A percentile compares a stretch with the other conserved stretches of the same genome.
phyloP scores from a whole-genome alignment of 2,329 filamentous ascomycete species.

The Geosmithia flava region DNA sequence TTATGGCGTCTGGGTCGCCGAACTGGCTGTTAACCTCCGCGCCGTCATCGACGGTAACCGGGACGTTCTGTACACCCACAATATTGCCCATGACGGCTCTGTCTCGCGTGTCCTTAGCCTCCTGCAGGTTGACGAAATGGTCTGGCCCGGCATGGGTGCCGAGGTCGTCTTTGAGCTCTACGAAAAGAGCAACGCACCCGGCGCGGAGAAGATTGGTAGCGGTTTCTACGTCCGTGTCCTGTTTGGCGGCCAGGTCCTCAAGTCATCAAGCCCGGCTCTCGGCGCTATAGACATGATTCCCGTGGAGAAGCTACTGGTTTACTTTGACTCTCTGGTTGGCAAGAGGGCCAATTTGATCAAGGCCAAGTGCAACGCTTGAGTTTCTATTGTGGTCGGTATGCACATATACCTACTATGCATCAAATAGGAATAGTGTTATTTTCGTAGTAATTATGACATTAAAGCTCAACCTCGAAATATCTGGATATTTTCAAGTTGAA shows the following conservation, averaged over 20 bases:
- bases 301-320: constrained; percentile 48
- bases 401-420: not conserved
- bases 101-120: constrained; percentile 55
- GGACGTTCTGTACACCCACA: constrained; percentile 50
- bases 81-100: constrained; percentile 70
- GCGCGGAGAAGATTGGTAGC: constrained; percentile 1
- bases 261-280: constrained; percentile 56
- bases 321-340: constrained; percentile 62
- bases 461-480: not conserved
- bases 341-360: constrained; percentile 28
- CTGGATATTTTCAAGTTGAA: not conserved
- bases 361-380: constrained; percentile 10
- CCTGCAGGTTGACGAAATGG: constrained; percentile 62
- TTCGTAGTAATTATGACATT: not conserved
- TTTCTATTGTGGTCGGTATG: constrained; percentile 2
- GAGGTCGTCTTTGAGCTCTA: constrained; percentile 72
- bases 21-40: constrained; percentile 55
- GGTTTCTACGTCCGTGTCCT: constrained; percentile 51
- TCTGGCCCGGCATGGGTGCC: constrained; percentile 75
- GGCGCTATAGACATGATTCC: constrained; percentile 61
- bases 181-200: constrained; percentile 17
- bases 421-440: not conserved
- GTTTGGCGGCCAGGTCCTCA: constrained; percentile 55
- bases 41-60: constrained; percentile 28
- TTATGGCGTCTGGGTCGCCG: constrained; percentile 63